phyloP scores from a whole-genome alignment of 805 yeast genomes.

The Yarrowia hollandica region DNA sequence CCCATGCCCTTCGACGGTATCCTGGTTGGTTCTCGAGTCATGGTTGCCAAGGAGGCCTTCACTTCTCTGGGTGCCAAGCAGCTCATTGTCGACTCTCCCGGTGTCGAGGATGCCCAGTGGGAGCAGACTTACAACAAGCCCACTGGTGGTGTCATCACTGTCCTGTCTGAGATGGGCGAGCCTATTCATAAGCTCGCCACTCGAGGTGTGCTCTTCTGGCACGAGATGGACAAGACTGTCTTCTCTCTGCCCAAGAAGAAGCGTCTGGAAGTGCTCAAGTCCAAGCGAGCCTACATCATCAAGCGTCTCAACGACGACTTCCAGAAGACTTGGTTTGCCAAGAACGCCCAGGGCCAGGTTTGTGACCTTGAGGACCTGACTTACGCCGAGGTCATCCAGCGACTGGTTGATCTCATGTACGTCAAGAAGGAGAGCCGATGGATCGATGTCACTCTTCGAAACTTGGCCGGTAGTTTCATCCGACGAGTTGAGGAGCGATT shows the following conservation, averaged over 20 bases:
- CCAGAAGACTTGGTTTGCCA: slow-evolving; percentile 98
- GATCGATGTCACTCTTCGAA: slow-evolving; percentile 85
- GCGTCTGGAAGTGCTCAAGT: slow-evolving; percentile 68
- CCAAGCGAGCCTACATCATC: slow-evolving; percentile 86
- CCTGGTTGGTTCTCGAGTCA: slow-evolving; percentile 91
- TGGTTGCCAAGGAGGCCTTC: slow-evolving; percentile 95
- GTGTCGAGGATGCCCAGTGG: slow-evolving; percentile 89
- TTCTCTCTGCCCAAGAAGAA: slow-evolving; percentile 89
- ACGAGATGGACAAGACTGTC: slow-evolving; percentile 91
- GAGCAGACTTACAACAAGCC: slow-evolving; percentile 91
- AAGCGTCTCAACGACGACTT: slow-evolving; percentile 84
- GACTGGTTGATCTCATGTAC: slow-evolving; percentile 85
- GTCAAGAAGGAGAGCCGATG: slow-evolving; percentile 77
- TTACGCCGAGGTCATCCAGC: slow-evolving; percentile 81
- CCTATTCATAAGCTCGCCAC: slow-evolving; percentile 99
- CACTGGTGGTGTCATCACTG: slow-evolving; percentile 96
- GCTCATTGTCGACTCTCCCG: slow-evolving; percentile 86
- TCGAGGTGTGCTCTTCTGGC: slow-evolving; percentile 96
- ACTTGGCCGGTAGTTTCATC: slow-evolving; percentile 80
- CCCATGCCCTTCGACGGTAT: slow-evolving; percentile 99
- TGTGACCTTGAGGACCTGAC: slow-evolving; percentile 96
- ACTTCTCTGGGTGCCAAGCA: slow-evolving; percentile 92
- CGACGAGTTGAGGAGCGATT: slow-evolving; percentile 98
- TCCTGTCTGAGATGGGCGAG: slow-evolving; percentile 98
- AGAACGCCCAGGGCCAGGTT: slow-evolving; percentile 65